Evolutionary conservation across 192 early-diverging fungal species (phyloP).

Genomic region (Coemansia sp.): DNA sequence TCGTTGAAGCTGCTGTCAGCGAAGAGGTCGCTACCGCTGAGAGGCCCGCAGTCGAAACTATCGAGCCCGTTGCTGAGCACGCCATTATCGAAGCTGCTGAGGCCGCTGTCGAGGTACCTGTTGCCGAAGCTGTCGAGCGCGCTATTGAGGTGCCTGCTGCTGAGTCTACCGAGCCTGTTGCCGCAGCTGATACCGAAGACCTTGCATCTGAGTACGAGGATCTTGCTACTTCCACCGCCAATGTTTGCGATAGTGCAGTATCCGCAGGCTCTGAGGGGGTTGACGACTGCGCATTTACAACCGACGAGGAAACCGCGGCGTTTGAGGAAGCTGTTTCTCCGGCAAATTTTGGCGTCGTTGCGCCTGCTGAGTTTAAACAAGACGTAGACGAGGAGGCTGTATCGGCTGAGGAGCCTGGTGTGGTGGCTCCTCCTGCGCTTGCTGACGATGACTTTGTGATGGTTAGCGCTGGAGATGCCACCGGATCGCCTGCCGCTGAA

Average conservation of each 20-base stretch:
- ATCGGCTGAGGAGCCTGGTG: too few relatives aligned
- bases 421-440: too few relatives aligned
- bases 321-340: too few relatives aligned
- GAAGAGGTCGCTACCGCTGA: background rate
- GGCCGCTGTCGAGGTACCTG: background rate
- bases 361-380: too few relatives aligned
- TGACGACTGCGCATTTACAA: background rate
- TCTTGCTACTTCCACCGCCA: background rate
- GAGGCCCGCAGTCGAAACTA: background rate
- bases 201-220: background rate
- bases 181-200: background rate
- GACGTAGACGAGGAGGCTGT: too few relatives aligned
- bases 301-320: too few relatives aligned
- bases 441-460: background rate
- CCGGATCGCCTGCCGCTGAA: background rate
- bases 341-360: too few relatives aligned
- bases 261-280: background rate
- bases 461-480: conserved; percentile 1
- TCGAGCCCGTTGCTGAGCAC: background rate
- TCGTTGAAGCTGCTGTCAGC: background rate
- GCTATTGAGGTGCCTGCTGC: background rate
- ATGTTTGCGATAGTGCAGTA: background rate
- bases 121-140: too few relatives aligned
- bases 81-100: background rate
- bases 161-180: background rate